A percentile compares a stretch with the other conserved stretches of the same genome.
These are phyloP conservation scores for Babesia bigemina DNA, from an alignment of 169 alveolate species.

Conservation along the genomic window DNA sequence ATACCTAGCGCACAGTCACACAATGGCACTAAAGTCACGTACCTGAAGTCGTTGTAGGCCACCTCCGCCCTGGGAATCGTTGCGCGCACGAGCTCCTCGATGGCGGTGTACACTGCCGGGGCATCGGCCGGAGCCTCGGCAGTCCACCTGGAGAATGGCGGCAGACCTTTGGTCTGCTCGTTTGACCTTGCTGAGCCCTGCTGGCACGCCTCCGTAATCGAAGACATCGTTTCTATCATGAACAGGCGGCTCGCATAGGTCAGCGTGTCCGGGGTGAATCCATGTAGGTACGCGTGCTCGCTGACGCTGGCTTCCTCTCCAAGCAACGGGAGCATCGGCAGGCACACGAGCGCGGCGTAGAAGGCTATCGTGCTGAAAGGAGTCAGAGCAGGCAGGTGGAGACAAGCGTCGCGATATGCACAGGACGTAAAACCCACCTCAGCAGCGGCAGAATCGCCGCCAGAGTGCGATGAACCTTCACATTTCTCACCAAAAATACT, in stretches of 20 bases:
- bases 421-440: constrained; percentile 9
- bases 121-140: constrained; percentile 13
- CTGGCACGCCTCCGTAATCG: neutral
- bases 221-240: constrained; percentile 30
- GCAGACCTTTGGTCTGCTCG: constrained; percentile 6
- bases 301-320: constrained; percentile 35
- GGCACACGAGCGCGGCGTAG: constrained; percentile 16
- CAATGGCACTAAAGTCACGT: neutral
- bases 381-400: neutral
- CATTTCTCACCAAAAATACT: constrained; percentile 31
- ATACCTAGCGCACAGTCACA: neutral
- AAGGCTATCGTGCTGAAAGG: constrained; percentile 47
- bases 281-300: constrained; percentile 56
- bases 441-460: constrained; percentile 19
- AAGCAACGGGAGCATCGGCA: constrained; percentile 26
- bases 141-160: constrained; percentile 5
- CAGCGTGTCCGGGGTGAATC: constrained; percentile 39
- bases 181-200: neutral
- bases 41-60: constrained; percentile 51
- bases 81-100: constrained; percentile 5
- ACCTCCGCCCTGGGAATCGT: constrained; percentile 26
- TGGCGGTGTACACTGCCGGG: constrained; percentile 38
- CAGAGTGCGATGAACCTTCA: constrained; percentile 32
- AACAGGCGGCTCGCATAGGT: constrained; percentile 2
- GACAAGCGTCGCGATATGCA: neutral